phyloP scores from a whole-genome alignment of 164 flowering plant genomes.

The Aristolochia fimbriata region DNA sequence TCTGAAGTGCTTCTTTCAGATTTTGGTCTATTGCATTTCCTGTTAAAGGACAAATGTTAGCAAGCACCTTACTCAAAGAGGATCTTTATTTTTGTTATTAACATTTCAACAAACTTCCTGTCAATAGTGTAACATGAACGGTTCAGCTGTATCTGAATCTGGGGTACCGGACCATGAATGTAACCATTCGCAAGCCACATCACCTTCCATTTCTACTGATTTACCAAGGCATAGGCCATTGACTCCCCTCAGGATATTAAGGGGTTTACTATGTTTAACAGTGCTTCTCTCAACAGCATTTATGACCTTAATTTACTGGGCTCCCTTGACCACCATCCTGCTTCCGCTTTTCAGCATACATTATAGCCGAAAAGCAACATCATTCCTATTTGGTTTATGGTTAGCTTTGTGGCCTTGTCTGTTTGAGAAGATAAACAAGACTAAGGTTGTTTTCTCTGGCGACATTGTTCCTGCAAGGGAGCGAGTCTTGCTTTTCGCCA shows the following conservation, averaged over 20 bases:
- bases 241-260: slow-evolving; percentile 45
- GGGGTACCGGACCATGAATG: too few species aligned
- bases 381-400: slow-evolving; percentile 73
- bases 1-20: too few species aligned
- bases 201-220: slow-evolving; percentile 17
- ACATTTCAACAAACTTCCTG: too few species aligned
- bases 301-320: slow-evolving; percentile 53
- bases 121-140: too few species aligned
- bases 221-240: slow-evolving; percentile 33
- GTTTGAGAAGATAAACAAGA: slow-evolving; percentile 84
- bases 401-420: slow-evolving; percentile 87
- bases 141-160: too few species aligned
- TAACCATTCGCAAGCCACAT: background rate
- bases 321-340: slow-evolving; percentile 29
- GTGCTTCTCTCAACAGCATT: slow-evolving; percentile 69
- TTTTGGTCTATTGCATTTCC: too few species aligned
- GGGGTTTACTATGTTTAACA: slow-evolving; percentile 67
- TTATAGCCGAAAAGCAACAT: slow-evolving; percentile 52
- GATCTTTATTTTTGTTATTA: too few species aligned
- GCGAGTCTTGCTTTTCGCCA: slow-evolving; percentile 73
- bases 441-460: slow-evolving; percentile 77
- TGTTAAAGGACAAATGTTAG: too few species aligned
- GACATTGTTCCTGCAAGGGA: slow-evolving; percentile 58
- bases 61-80: too few species aligned
- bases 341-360: slow-evolving; percentile 61